These are phyloP conservation scores for Eucalyptus sp. DNA, from an alignment of 345 rosid species.

Conservation along the genomic window DNA sequence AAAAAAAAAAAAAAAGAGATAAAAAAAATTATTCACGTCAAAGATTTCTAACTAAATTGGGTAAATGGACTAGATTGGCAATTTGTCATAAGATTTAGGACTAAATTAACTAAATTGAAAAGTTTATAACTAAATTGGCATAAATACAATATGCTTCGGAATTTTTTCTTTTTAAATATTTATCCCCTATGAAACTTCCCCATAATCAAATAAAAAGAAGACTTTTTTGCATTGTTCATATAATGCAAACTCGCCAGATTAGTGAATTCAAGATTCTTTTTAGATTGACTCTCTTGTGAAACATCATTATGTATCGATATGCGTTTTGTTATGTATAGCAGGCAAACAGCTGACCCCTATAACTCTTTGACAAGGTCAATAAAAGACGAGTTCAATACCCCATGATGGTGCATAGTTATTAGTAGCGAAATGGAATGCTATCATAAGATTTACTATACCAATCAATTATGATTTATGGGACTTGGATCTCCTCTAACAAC, in stretches of 20 bases:
- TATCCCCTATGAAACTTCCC: neutral
- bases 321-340: neutral
- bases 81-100: fast-evolving
- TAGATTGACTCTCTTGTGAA: neutral
- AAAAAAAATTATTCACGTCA: neutral
- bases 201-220: neutral
- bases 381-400: neutral
- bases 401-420: neutral
- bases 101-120: neutral
- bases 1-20: too few relatives aligned
- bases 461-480: neutral
- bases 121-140: too few relatives aligned
- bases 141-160: fast-evolving
- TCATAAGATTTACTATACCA: neutral
- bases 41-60: too few relatives aligned
- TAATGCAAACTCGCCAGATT: neutral
- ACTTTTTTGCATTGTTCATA: too few relatives aligned
- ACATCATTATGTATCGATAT: neutral
- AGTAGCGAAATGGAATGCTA: neutral
- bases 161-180: neutral
- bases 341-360: neutral
- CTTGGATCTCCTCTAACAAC: neutral
- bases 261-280: neutral
- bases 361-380: neutral
- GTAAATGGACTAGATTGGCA: fast-evolving